A percentile compares a stretch with the other conserved stretches of the same genome.
Conservation (phyloP, 495 filamentous ascomycete genomes). For the Penicillium nucicola region DNA sequence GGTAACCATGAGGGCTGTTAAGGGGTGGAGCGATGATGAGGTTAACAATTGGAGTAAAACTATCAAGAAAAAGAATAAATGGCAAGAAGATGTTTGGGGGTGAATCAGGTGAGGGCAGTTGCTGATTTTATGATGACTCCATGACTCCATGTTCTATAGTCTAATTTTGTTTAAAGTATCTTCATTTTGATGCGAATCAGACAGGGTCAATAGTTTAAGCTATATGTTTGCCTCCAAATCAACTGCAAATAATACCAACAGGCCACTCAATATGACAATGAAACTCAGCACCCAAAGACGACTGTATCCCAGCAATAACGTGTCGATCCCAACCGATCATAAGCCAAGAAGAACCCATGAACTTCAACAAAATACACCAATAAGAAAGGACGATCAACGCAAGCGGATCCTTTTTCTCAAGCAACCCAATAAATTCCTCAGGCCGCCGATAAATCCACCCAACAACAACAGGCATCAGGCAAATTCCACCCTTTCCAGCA, state of each 20-base stretch:
- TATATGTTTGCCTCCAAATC: background rate
- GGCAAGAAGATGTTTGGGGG: slow-evolving; percentile 47
- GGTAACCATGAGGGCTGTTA: slow-evolving; percentile 20
- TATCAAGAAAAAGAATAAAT: slow-evolving; percentile 45
- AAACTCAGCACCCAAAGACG: slow-evolving; percentile 18
- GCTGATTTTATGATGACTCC: too few species aligned
- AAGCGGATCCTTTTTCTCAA: slow-evolving; percentile 32
- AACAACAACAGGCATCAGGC: slow-evolving; percentile 26
- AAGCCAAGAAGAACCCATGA: slow-evolving; percentile 36
- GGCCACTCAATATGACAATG: slow-evolving; percentile 35
- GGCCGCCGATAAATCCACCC: slow-evolving; percentile 38
- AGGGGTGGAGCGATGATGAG: slow-evolving; percentile 34
- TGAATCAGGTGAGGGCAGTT: too few species aligned
- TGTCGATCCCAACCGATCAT: slow-evolving; percentile 37
- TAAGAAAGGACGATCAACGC: slow-evolving; percentile 38
- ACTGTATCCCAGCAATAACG: slow-evolving; percentile 31
- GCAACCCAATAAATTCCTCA: slow-evolving; percentile 23
- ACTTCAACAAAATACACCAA: slow-evolving; percentile 37
- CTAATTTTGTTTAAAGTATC: too few species aligned
- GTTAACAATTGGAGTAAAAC: slow-evolving; percentile 40
- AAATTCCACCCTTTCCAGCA: slow-evolving; percentile 3
- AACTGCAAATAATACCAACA: background rate
- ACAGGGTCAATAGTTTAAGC: too few species aligned
- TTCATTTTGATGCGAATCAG: too few species aligned
- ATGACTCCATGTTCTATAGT: too few species aligned